These are phyloP conservation scores for Trametes sanguinea DNA, from an alignment of 768 basidiomycete species.

Conservation along the genomic window DNA sequence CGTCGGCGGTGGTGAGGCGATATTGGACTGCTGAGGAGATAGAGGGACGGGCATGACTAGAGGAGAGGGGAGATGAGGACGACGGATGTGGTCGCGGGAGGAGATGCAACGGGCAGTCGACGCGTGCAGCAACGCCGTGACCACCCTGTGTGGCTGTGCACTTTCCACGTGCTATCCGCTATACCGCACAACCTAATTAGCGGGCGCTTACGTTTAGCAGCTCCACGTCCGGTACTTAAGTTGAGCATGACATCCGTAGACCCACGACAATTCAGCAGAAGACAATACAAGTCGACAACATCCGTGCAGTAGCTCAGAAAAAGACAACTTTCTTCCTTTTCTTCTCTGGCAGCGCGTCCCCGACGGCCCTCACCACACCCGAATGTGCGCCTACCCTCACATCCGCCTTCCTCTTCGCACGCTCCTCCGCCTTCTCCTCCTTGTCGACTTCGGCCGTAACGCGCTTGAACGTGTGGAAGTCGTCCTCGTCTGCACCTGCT, in stretches of 20 bases:
- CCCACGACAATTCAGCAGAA: too few relatives aligned
- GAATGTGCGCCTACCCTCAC: constrained; percentile 48
- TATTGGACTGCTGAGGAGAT: constrained; percentile 13
- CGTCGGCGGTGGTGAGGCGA: not conserved
- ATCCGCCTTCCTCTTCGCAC: constrained; percentile 42
- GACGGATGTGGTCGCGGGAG: not conserved
- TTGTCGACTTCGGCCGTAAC: constrained; percentile 58
- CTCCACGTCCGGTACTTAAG: too few relatives aligned
- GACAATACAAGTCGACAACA: not conserved
- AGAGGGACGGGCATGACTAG: constrained; percentile 20
- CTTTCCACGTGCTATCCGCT: constrained; percentile 44
- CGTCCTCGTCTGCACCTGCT: constrained; percentile 91
- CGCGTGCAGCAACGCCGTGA: constrained; percentile 10
- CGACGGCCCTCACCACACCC: constrained; percentile 34
- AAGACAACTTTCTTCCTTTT: constrained; percentile 28
- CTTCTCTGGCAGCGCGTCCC: constrained; percentile 6
- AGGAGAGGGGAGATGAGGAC: constrained; percentile 2
- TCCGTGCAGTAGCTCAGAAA: constrained; percentile 21
- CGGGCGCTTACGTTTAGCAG: too few relatives aligned
- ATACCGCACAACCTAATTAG: too few relatives aligned
- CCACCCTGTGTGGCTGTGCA: constrained; percentile 11
- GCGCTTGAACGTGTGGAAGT: constrained; percentile 83
- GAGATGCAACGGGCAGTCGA: not conserved
- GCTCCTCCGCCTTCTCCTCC: constrained; percentile 54
- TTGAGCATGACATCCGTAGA: not conserved